Evolutionary conservation across 345 rosid genomes (phyloP).

Genomic region (Ricinus communis): DNA sequence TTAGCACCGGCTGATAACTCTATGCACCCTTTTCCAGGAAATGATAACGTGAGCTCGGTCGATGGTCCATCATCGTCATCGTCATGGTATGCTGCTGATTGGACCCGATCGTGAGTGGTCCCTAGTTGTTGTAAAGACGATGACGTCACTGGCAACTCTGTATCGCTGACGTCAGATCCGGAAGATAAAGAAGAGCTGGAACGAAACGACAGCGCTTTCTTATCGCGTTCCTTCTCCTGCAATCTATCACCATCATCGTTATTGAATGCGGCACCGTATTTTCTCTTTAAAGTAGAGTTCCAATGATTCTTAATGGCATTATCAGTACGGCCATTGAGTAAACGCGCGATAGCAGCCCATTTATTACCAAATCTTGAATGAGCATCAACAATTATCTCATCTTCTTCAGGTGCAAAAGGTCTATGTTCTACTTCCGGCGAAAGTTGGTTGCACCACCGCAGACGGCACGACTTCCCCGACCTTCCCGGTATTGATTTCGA

Average conservation of each 20-base stretch:
- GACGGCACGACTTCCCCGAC: conserved; percentile 35
- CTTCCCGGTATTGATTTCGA: conserved; percentile 23
- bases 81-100: neutral
- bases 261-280: conserved; percentile 9
- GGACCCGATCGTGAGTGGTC: no score
- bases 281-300: conserved; percentile 35
- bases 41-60: conserved; percentile 16
- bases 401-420: conserved; percentile 26
- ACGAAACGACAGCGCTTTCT: neutral
- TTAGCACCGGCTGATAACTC: neutral
- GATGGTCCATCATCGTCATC: conserved; percentile 7
- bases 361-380: conserved; percentile 26
- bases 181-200: conserved; percentile 4
- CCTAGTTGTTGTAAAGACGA: no score
- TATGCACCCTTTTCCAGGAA: neutral
- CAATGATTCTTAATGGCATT: conserved; percentile 32
- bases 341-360: conserved; percentile 32
- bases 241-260: no score
- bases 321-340: conserved; percentile 34
- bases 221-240: conserved; percentile 5
- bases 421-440: conserved; percentile 32
- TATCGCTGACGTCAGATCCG: conserved; percentile 30
- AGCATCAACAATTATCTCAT: conserved; percentile 18
- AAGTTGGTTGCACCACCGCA: conserved; percentile 35
- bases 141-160: neutral